A percentile compares a stretch with the other conserved stretches of the same genome.
phyloP scores from a whole-genome alignment of 2,329 filamentous ascomycete species.

The Fusarium fujikuroi region DNA sequence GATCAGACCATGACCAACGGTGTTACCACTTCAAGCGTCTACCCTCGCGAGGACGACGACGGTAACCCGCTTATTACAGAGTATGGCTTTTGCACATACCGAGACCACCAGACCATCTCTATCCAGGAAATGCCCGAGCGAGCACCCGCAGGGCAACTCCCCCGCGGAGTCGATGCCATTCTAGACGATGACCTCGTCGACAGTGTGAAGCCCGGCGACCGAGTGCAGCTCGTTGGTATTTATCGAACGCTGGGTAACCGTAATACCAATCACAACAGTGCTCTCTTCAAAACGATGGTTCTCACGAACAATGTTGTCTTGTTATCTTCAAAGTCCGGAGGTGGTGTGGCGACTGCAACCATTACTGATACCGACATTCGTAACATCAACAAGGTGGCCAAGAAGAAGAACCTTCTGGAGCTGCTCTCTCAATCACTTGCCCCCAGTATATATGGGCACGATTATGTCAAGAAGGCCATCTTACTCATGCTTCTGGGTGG shows the following conservation, averaged over 20 bases:
- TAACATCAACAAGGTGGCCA: constrained; percentile 97
- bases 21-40: constrained; percentile 88
- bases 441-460: constrained; percentile 96
- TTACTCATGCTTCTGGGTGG: constrained; percentile 93
- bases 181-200: constrained; percentile 97
- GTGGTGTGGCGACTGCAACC: constrained; percentile 87
- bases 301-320: constrained; percentile 95
- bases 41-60: constrained; percentile 92
- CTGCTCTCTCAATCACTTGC: constrained; percentile 93
- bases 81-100: constrained; percentile 94
- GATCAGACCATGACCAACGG: constrained; percentile 98
- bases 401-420: constrained; percentile 93
- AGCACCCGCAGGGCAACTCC: constrained; percentile 93
- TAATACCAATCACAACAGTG: constrained; percentile 89
- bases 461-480: constrained; percentile 98
- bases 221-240: constrained; percentile 96
- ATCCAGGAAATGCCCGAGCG: constrained; percentile 99
- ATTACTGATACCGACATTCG: constrained; percentile 98
- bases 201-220: constrained; percentile 91
- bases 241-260: constrained; percentile 94
- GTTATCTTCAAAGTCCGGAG: constrained; percentile 94
- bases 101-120: constrained; percentile 96
- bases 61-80: constrained; percentile 94
- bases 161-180: constrained; percentile 94
- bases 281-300: constrained; percentile 93